Evolutionary conservation across 768 basidiomycete species (phyloP).

Genomic region (Coprinellus aureogranulatus): DNA sequence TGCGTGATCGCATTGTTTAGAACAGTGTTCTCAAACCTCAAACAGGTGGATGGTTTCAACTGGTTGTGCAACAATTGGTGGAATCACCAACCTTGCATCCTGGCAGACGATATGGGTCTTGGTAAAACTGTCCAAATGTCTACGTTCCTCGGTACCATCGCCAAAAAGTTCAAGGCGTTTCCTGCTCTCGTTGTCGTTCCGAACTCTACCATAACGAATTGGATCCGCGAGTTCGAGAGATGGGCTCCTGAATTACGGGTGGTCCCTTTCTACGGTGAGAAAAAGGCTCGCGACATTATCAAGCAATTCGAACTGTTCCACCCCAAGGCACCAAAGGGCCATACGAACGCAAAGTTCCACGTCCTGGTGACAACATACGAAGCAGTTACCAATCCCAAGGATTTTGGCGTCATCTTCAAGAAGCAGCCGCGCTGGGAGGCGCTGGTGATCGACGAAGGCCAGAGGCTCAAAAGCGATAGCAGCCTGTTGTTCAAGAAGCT

Average conservation of each 20-base stretch:
- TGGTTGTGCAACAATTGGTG: slow-evolving; percentile 90
- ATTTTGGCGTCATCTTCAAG: slow-evolving; percentile 76
- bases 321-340: slow-evolving; percentile 33
- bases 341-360: slow-evolving; percentile 70
- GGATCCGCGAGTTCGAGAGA: slow-evolving; percentile 91
- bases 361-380: slow-evolving; percentile 94
- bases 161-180: slow-evolving; percentile 53
- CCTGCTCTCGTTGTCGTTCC: slow-evolving; percentile 93
- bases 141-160: slow-evolving; percentile 72
- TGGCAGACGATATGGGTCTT: slow-evolving; percentile 98
- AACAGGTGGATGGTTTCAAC: slow-evolving; percentile 73
- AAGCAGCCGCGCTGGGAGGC: slow-evolving; percentile 87
- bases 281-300: slow-evolving; percentile 75
- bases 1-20: no score
- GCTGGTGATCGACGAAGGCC: slow-evolving; percentile 92
- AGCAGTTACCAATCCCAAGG: slow-evolving; percentile 63
- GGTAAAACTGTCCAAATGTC: slow-evolving; percentile 93
- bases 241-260: slow-evolving; percentile 76
- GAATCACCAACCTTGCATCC: slow-evolving; percentile 77
- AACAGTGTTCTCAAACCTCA: background rate
- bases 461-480: slow-evolving; percentile 79
- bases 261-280: slow-evolving; percentile 84
- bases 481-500: slow-evolving; percentile 80
- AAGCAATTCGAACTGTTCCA: slow-evolving; percentile 81
- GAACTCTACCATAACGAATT: slow-evolving; percentile 93